Base-by-base conservation (phyloP, 2,329 filamentous ascomycete species). In the Beauveria varroae region DNA sequence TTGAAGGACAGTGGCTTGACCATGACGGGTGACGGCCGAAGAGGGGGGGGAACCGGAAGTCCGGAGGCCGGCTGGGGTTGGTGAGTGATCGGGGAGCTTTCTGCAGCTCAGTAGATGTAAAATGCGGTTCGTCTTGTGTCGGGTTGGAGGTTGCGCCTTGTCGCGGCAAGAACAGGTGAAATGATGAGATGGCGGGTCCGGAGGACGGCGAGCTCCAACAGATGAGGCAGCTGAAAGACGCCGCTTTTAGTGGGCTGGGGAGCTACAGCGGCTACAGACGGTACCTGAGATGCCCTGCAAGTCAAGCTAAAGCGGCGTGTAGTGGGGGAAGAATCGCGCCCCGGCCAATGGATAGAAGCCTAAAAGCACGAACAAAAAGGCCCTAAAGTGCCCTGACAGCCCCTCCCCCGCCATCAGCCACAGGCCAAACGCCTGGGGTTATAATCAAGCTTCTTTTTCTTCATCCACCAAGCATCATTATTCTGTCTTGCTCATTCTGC, bases 1-100 rank as follows among this genome's bases (percentile, higher is more conserved):
- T 99, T 99, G 82, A 99, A 99, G 54, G 86, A 81, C 62, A 99
- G 84, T 53, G 93, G 87, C 74, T 96, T 97, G 68, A 96, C 88
- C 90, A 95, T 95, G 64, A 65, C 76, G 10, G 6, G 47, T 24
- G 10, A 24, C 24, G n/a, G 22, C 6, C 20, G 22, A 10, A 28
- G 28, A 9, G 8, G 22, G 2, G 12, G 22, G 16, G 9, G n/a
- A 20, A 18, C 12, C 30, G 26, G 55, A n/a, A n/a, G 14, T n/a
- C 40, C 40, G 40, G 40, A n/a, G 7, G 20, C 24, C n/a, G 28
- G 57, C 18, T 22, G 7, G 53, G 18, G 34, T 40, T 16, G 34
- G 41, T 6, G 37, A 54, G 37, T 41, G 10, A 51, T n/a, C 3
- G 2, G 37, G 5, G 3, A 4, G 8, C 0, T 8, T 12, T 10